Evolutionary conservation across 805 yeast genomes (phyloP).

Genomic region (Candida easanensis): DNA sequence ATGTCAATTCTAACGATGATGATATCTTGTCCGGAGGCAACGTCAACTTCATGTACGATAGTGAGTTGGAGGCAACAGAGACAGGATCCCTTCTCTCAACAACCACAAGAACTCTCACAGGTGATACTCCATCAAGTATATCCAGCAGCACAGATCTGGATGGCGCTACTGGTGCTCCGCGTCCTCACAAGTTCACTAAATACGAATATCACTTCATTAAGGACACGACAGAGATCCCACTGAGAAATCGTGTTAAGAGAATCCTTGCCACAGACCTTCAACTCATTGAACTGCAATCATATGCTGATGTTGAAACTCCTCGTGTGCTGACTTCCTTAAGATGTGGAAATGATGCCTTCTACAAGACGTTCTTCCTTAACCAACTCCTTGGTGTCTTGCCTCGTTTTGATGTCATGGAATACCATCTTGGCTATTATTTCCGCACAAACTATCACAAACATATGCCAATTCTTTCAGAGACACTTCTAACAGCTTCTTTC

Average conservation of each 20-base stretch:
- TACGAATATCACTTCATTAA: constrained; percentile 20
- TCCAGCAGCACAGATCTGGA: background rate
- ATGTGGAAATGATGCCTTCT: constrained; percentile 11
- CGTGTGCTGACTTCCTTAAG: constrained; percentile 12
- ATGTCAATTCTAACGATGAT: constrained; percentile 7
- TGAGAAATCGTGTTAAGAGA: constrained; percentile 12
- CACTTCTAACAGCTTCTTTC: constrained; percentile 7
- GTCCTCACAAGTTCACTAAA: constrained; percentile 3
- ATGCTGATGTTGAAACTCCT: constrained; percentile 11
- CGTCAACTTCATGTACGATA: constrained; percentile 5
- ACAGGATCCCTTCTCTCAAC: constrained; percentile 5
- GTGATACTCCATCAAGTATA: background rate
- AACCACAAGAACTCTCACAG: background rate
- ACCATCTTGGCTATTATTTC: constrained; percentile 16
- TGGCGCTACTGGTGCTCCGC: background rate
- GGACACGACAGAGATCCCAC: constrained; percentile 18
- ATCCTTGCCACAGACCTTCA: constrained; percentile 9
- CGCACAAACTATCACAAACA: constrained; percentile 14
- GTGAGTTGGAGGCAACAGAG: constrained; percentile 5
- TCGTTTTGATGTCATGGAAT: constrained; percentile 10
- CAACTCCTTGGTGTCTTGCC: constrained; percentile 12
- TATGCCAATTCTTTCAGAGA: constrained; percentile 15
- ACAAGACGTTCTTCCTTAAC: constrained; percentile 11
- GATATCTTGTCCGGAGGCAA: constrained; percentile 10
- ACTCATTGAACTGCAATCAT: constrained; percentile 8